Percentiles rank a stretch among this genome's conserved stretches.
Evolutionary conservation across 139 green algal genomes (phyloP).

Genomic region (Penium margaritaceum): DNA sequence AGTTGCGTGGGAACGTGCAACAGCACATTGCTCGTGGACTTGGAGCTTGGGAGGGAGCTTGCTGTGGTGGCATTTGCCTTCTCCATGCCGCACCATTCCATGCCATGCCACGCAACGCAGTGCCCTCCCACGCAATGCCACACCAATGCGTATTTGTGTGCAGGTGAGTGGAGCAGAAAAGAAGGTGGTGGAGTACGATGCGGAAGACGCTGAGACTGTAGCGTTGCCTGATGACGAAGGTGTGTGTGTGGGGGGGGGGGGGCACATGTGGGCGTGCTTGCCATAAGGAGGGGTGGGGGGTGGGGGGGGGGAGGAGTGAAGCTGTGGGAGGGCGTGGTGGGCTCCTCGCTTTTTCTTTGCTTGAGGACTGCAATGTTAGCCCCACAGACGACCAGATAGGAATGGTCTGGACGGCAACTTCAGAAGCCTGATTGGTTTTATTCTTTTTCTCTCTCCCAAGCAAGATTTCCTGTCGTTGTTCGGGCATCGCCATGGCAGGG

Average conservation of each 20-base stretch:
- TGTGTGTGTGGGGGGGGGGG: background rate
- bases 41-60: no score
- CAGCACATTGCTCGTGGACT: no score
- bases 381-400: no score
- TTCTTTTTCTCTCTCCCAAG: no score
- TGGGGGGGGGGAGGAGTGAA: background rate
- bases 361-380: background rate
- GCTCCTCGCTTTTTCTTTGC: background rate
- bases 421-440: no score
- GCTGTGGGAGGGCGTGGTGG: background rate
- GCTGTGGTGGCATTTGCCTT: background rate
- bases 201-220: conserved; percentile 56
- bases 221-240: conserved; percentile 56
- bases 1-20: background rate
- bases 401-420: no score
- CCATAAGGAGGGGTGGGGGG: background rate
- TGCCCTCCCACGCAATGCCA: background rate
- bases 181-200: conserved; percentile 60
- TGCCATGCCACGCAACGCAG: background rate
- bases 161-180: conserved; percentile 29
- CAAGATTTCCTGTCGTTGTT: no score
- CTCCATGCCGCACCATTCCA: background rate
- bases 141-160: background rate
- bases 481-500: no score
- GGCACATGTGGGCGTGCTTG: background rate